Conservation (phyloP, 1,284 basidiomycete species). For the Phellinidium pouzarii region DNA sequence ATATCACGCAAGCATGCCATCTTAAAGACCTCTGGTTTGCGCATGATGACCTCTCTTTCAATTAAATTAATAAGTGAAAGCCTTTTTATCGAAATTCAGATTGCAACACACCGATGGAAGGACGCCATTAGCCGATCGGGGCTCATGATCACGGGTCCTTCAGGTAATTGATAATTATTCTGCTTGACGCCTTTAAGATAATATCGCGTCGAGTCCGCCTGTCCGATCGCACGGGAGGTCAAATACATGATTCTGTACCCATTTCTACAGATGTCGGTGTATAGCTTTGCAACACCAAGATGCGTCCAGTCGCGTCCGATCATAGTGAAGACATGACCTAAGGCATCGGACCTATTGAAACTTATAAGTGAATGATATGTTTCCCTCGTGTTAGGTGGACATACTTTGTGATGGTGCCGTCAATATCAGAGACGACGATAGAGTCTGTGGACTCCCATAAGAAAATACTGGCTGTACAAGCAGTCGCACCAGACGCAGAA, state of each 20-base stretch:
- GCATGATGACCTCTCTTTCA: constrained; percentile 90
- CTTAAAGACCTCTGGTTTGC: constrained; percentile 99
- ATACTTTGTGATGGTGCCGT: constrained; percentile 98
- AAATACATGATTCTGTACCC: constrained; percentile 99
- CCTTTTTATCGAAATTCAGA: neutral
- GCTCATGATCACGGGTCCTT: constrained; percentile 99
- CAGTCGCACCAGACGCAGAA: constrained; percentile 81
- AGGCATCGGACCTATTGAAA: constrained; percentile 84
- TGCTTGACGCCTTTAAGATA: constrained; percentile 95
- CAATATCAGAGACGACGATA: constrained; percentile 96
- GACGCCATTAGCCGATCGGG: constrained; percentile 95
- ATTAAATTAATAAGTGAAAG: constrained; percentile 1
- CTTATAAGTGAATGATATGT: constrained; percentile 12
- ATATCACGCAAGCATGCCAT: constrained; percentile 99
- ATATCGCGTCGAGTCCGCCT: constrained; percentile 94
- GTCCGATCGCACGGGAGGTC: constrained; percentile 95
- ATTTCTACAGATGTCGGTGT: constrained; percentile 93
- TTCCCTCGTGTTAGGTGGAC: constrained; percentile 22
- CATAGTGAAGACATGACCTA: constrained; percentile 97
- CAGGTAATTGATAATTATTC: constrained; percentile 91
- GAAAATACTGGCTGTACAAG: constrained; percentile 91
- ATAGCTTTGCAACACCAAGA: constrained; percentile 94
- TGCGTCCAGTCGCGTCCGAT: constrained; percentile 99
- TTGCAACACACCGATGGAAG: constrained; percentile 70
- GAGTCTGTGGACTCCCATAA: constrained; percentile 90